Base-by-base conservation (phyloP, 106 monocot genomes). In the Dactylorhiza incarnata region DNA sequence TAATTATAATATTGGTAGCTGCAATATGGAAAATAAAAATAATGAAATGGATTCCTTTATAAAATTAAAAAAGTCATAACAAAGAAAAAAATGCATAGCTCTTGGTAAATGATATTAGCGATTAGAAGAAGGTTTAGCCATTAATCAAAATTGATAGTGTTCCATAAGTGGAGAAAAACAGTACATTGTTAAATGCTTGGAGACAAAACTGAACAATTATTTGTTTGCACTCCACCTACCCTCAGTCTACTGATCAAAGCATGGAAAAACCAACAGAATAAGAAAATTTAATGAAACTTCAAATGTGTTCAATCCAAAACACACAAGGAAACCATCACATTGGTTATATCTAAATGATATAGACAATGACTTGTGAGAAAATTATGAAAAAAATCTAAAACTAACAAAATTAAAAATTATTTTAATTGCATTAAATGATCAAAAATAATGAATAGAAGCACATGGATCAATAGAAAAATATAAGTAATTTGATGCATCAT, bases 231-330 rank as follows among this genome's bases (percentile, higher is more conserved):
- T 65, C 24, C 26, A 65, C 29, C 29, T 65, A 59, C 20, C 11
- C 65, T 65, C 65, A 65, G 24, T 65, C 12, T n/a, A 25, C 26
- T 65, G 65, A 65, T 29, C 26, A 25, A 65, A 29, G 65, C 65
- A 29, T 65, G 12, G 10, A 7, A 25, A 7, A 65, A 65, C 25
- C 8, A 29, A 12, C 26, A 65, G 26, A 8, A 65, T 11, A 23
- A 61, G 17, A 54, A 16, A 61, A 23, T 61, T 58, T 61, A 13
- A 13, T 58, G 7, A 58, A 58, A 58, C 16, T 20, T 58, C 12
- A 17, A 58, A 58, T 7, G 7, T 58, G 16, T 58, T 58, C 37
- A 37, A 37, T 37, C 37, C 37, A 58, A 58, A n/a, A 19, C 58
- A 58, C 58, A n/a, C 0, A 37, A 3, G n/a, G 19, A n/a, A 58